These are phyloP conservation scores for Ustilago lituana DNA, from an alignment of 1,284 basidiomycete genomes.

Conservation along the genomic window DNA sequence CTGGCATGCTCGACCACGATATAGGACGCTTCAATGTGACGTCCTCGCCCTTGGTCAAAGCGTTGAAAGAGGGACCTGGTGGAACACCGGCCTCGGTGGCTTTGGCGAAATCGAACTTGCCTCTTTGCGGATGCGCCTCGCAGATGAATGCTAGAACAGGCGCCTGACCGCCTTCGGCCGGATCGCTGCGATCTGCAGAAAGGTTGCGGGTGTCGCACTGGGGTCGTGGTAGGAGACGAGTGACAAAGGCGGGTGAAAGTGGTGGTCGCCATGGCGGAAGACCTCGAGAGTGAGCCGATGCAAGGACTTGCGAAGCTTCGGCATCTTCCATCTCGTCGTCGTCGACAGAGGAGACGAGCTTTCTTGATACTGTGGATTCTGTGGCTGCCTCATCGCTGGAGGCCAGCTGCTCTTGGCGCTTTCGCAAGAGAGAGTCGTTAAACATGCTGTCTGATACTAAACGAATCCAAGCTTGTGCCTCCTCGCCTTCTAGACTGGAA, in stretches of 20 bases:
- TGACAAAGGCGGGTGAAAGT: constrained; percentile 34
- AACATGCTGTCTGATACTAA: constrained; percentile 63
- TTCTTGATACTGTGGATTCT: neutral
- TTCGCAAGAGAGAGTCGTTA: constrained; percentile 51
- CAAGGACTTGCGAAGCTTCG: neutral
- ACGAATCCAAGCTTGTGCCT: constrained; percentile 50
- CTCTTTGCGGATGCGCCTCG: constrained; percentile 79
- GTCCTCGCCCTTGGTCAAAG: constrained; percentile 68
- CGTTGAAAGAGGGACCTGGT: constrained; percentile 71
- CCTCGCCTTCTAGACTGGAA: constrained; percentile 30
- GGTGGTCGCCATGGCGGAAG: constrained; percentile 26
- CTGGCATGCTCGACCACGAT: constrained; percentile 41
- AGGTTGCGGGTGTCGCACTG: constrained; percentile 14
- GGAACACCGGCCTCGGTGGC: constrained; percentile 77
- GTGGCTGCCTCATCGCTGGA: neutral
- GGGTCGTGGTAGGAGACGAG: constrained; percentile 20
- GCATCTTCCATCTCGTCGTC: constrained; percentile 29
- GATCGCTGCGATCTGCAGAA: constrained; percentile 14
- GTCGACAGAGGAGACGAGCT: constrained; percentile 5
- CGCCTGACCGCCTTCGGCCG: constrained; percentile 32
- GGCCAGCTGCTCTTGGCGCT: constrained; percentile 12
- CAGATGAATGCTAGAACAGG: constrained; percentile 73
- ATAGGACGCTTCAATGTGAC: constrained; percentile 68
- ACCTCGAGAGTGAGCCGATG: constrained; percentile 1
- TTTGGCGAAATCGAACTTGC: constrained; percentile 82